Percentiles rank a stretch among this genome's conserved stretches.
These are phyloP conservation scores for Strobilomyces dryophilus DNA, from an alignment of 768 basidiomycete genomes.

Conservation along the genomic window DNA sequence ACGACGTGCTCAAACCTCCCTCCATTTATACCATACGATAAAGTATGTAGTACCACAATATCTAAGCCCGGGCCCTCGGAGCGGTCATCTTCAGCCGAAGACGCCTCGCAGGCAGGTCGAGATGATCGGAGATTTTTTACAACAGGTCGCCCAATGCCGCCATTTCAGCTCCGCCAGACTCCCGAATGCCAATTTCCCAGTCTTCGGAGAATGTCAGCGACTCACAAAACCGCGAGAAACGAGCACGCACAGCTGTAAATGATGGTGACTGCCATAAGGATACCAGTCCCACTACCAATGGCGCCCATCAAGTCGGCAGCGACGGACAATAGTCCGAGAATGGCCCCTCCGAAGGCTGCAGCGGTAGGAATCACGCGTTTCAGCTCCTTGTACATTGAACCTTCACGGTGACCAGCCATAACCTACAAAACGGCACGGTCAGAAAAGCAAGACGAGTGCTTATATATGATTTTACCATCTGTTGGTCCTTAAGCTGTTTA, in stretches of 20 bases:
- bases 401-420: conserved; percentile 90
- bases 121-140: conserved; percentile 34
- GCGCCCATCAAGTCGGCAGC: conserved; percentile 94
- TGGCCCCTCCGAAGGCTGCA: conserved; percentile 96
- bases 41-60: not conserved
- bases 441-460: not conserved
- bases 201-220: conserved; percentile 40
- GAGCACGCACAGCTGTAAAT: conserved; percentile 68
- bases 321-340: conserved; percentile 87
- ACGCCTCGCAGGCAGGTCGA: not conserved
- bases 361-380: conserved; percentile 98
- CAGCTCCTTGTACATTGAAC: conserved; percentile 98
- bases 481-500: conserved; percentile 97
- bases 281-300: conserved; percentile 92
- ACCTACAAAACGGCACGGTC: conserved; percentile 37
- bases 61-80: not conserved
- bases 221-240: not conserved
- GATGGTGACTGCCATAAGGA: conserved; percentile 96
- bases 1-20: not conserved
- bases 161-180: conserved; percentile 81
- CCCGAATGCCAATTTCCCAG: conserved; percentile 87
- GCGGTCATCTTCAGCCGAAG: not conserved
- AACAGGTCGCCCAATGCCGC: conserved; percentile 75
- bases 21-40: not conserved
- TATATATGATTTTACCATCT: conserved; percentile 58